Evolutionary conservation across 495 filamentous ascomycete genomes (phyloP).

Genomic region (Annulohypoxylon nitens): DNA sequence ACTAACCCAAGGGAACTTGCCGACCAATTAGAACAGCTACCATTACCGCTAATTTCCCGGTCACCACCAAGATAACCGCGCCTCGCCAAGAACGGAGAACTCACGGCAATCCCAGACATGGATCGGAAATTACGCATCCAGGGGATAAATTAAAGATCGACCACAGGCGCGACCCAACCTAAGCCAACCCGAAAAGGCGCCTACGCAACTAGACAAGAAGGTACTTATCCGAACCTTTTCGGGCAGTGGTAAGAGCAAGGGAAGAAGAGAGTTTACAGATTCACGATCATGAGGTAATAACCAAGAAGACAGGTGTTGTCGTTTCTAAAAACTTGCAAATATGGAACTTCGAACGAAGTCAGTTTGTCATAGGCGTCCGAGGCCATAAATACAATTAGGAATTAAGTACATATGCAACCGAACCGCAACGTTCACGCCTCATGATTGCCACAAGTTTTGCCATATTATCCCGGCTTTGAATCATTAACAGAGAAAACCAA

Average conservation of each 20-base stretch:
- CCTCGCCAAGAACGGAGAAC: not conserved
- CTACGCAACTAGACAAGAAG: too few relatives aligned
- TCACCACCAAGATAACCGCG: not conserved
- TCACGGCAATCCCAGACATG: slow-evolving; percentile 11
- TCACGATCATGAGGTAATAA: not conserved
- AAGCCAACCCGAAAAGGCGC: too few relatives aligned
- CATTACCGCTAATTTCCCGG: slow-evolving; percentile 25
- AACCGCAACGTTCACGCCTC: slow-evolving; percentile 41
- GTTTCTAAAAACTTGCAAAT: slow-evolving; percentile 14
- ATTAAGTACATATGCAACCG: slow-evolving; percentile 62
- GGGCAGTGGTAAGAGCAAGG: too few relatives aligned
- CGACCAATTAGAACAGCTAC: slow-evolving; percentile 9
- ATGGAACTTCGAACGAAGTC: slow-evolving; percentile 27
- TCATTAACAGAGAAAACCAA: slow-evolving; percentile 45
- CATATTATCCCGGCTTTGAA: slow-evolving; percentile 41
- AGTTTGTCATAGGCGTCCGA: slow-evolving; percentile 44
- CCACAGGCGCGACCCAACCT: not conserved
- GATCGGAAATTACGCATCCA: slow-evolving; percentile 37
- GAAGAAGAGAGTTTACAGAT: not conserved
- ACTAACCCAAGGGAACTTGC: not conserved
- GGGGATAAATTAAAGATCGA: slow-evolving; percentile 17
- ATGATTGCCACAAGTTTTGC: slow-evolving; percentile 39
- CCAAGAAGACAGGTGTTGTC: not conserved
- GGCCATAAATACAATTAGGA: slow-evolving; percentile 56
- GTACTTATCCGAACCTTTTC: too few relatives aligned